phyloP scores from a whole-genome alignment of 495 filamentous ascomycete species.

The Xylaria castorea region DNA sequence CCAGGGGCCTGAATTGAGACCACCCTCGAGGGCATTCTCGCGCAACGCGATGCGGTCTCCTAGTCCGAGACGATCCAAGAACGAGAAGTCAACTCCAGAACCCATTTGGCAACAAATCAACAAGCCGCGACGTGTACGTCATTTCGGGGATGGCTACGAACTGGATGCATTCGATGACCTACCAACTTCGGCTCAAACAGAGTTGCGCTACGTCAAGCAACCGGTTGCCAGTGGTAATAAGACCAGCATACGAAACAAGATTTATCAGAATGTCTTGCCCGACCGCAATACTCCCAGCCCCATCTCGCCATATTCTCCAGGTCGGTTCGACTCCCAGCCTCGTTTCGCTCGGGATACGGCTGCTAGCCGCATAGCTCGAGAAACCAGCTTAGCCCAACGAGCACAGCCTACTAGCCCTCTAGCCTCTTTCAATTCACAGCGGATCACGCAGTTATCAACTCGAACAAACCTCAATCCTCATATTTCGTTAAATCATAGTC shows the following conservation, averaged over 20 bases:
- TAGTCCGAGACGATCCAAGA: constrained; percentile 54
- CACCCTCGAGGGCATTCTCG: constrained; percentile 61
- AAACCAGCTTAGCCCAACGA: constrained; percentile 74
- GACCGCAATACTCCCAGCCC: constrained; percentile 63
- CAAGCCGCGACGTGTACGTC: constrained; percentile 72
- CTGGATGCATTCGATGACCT: constrained; percentile 93
- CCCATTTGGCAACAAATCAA: constrained; percentile 64
- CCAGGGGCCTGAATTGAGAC: constrained; percentile 60
- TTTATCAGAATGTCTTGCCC: constrained; percentile 63
- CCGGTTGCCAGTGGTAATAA: constrained; percentile 75
- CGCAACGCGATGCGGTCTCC: constrained; percentile 62
- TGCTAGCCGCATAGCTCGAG: constrained; percentile 87
- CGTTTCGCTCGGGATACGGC: constrained; percentile 94
- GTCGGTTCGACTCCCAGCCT: constrained; percentile 65
- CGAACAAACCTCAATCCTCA: constrained; percentile 50
- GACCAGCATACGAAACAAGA: constrained; percentile 64
- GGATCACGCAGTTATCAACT: constrained; percentile 75
- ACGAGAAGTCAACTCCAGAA: constrained; percentile 50
- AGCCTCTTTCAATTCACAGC: constrained; percentile 72
- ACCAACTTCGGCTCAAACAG: constrained; percentile 82
- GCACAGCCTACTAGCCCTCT: constrained; percentile 61
- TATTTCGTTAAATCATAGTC: constrained; percentile 37
- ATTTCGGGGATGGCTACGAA: constrained; percentile 92
- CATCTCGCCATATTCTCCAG: constrained; percentile 60
- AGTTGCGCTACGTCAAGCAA: constrained; percentile 82